Conservation (phyloP, 441 rosid genomes). For the Mallotus repandus region DNA sequence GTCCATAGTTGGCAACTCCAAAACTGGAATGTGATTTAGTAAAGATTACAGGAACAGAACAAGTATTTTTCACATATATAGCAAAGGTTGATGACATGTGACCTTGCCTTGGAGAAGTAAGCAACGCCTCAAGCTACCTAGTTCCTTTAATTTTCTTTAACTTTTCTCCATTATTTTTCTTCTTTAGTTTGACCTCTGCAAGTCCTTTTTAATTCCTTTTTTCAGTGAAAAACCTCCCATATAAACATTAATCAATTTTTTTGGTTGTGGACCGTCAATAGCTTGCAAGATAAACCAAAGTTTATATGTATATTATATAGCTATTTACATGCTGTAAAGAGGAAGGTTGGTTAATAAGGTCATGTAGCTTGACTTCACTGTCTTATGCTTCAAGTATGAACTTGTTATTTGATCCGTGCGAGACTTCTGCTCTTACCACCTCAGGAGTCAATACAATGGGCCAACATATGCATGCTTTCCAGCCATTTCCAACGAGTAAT, state of each 20-base stretch:
- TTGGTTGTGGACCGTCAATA: not conserved
- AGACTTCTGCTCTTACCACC: not conserved
- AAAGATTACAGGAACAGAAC: not conserved
- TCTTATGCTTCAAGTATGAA: constrained; percentile 13
- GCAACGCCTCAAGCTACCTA: not conserved
- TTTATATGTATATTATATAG: not conserved
- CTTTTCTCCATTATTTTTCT: not conserved
- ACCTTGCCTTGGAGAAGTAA: not conserved
- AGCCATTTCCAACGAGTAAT: constrained; percentile 7
- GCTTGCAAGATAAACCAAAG: constrained; percentile 1
- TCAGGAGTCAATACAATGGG: constrained; percentile 18
- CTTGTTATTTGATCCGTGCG: not conserved
- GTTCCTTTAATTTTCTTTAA: too few relatives aligned
- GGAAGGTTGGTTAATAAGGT: not conserved
- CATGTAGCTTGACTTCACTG: constrained; percentile 3
- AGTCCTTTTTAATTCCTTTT: not conserved
- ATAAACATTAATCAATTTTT: not conserved
- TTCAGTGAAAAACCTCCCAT: not conserved
- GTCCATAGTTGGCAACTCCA: not conserved
- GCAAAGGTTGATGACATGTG: constrained; percentile 1
- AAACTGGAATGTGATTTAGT: not conserved
- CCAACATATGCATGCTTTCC: constrained; percentile 13
- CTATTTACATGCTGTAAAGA: not conserved
- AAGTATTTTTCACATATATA: not conserved
- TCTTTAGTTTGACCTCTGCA: not conserved